phyloP scores from a whole-genome alignment of 371 early-diverging fungal genomes.

The Encephalitozoon intestinalis region DNA sequence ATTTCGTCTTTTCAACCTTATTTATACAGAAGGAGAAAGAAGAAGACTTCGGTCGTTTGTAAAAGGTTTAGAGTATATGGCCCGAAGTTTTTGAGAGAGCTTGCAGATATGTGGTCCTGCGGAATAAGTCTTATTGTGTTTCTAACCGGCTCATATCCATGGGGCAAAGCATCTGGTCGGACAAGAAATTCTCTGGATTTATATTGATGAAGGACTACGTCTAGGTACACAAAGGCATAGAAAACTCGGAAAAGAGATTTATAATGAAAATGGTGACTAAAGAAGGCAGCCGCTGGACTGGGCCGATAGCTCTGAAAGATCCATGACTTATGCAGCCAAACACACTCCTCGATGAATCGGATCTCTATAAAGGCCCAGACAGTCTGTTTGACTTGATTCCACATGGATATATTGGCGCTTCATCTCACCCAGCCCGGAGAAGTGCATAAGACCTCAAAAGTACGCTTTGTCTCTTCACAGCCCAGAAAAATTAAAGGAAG shows the following conservation, averaged over 20 bases:
- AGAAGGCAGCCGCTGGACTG: slow-evolving; percentile 68
- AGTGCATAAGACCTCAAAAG: background rate
- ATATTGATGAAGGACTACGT: slow-evolving; percentile 20
- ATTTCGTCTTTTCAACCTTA: slow-evolving; percentile 66
- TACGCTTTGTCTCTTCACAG: slow-evolving; percentile 37
- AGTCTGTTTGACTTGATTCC: background rate
- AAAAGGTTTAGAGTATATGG: slow-evolving; percentile 67
- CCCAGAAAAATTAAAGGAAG: slow-evolving; percentile 36
- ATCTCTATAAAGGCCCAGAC: slow-evolving; percentile 8
- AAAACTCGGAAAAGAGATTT: slow-evolving; percentile 57
- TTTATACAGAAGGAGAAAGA: slow-evolving; percentile 59
- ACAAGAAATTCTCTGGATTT: slow-evolving; percentile 62
- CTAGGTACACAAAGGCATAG: slow-evolving; percentile 40
- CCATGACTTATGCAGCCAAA: slow-evolving; percentile 36
- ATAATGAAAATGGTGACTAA: slow-evolving; percentile 78
- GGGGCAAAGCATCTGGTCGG: slow-evolving; percentile 64
- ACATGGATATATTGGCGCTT: background rate
- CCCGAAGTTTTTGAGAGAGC: slow-evolving; percentile 63
- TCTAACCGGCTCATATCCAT: slow-evolving; percentile 65
- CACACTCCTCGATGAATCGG: slow-evolving; percentile 28
- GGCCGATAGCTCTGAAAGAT: slow-evolving; percentile 22
- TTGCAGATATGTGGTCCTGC: slow-evolving; percentile 65
- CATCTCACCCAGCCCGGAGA: slow-evolving; percentile 37
- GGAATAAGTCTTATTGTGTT: slow-evolving; percentile 65
- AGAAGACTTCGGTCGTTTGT: slow-evolving; percentile 62